phyloP scores from a whole-genome alignment of 1,284 basidiomycete genomes.

The Ceratorhiza oryzae-sativae region DNA sequence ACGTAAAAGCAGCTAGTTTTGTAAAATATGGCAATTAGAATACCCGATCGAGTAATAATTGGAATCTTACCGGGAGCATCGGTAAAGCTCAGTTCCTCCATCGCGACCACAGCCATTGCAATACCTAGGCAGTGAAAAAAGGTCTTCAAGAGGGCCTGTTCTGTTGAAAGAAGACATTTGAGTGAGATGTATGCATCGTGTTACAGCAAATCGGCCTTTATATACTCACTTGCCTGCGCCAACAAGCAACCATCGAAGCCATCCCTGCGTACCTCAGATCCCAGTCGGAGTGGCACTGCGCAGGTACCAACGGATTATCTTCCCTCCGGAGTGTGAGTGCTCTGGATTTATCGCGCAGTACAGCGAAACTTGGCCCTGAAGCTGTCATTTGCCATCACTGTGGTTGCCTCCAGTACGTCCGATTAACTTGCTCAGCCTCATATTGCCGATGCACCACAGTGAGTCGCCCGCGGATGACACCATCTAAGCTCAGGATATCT shows the following conservation, averaged over 20 bases:
- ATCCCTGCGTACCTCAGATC: not conserved
- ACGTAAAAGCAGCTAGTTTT: slow-evolving; percentile 8
- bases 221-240: not conserved
- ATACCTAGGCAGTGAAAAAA: not conserved
- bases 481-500: too few relatives aligned
- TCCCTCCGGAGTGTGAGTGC: not conserved
- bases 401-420: not conserved
- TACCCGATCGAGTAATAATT: not conserved
- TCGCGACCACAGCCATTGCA: not conserved
- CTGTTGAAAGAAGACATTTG: not conserved
- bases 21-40: not conserved
- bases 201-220: not conserved
- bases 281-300: not conserved
- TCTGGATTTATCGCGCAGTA: not conserved
- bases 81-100: not conserved
- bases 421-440: not conserved
- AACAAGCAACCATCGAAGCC: not conserved
- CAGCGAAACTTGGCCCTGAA: not conserved
- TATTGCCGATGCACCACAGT: not conserved
- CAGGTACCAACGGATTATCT: not conserved
- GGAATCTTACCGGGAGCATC: not conserved
- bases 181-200: not conserved
- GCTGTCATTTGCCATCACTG: not conserved
- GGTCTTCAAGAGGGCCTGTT: not conserved
- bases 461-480: too few relatives aligned